Evolutionary conservation across 208 protist genomes (phyloP), one percentile per base, ranked within the genome.

Genomic region (Trypanosoma rangeli): DNA sequence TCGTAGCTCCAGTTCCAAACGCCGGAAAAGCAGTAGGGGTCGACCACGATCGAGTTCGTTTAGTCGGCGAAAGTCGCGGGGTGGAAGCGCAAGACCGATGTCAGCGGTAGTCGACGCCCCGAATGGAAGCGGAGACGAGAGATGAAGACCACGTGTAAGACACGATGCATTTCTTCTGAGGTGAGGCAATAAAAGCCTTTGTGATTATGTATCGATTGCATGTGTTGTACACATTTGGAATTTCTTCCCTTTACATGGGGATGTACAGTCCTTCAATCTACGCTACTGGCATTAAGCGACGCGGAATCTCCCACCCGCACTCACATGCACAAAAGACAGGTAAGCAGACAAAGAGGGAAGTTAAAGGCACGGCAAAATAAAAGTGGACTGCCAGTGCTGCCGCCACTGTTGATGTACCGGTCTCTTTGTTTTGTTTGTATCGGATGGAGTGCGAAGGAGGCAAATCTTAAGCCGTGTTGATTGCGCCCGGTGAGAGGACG

Each of bases 1-100:
- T 33, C 68, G 68, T 62, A 49, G 68, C 35, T 39, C 59, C 12
- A 52, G 42, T 52, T 24, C 49, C 10, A 60, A 52, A 4, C 49
- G 58, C 18, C 64, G 50, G 50, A 73, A 58, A 48, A n/a, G 59
- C 46, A 9, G 9, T 26, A 8, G 29, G 44, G 15, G 55, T 3
- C 58, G 52, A 66, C 22, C 18, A 13, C 33, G 42, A 29, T 52
- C 52, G 5, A 53, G 37, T 15, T 24, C 50, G 18, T 65, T 50
- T 18, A 13, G 28, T 20, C 49, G 53, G 8, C 18, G 49, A 42
- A 54, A 59, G 13, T 39, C 60, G 15, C n/a, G 60, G 24, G 53
- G 39, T 12, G 44, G 28, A 15, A 74, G 18, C 54, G 5, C 18
- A 13, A 58, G 5, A 58, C 3, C 1, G 29, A 58, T 9, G 9